Percentiles rank a stretch among this genome's conserved stretches.
Evolutionary conservation across 345 rosid species (phyloP).

Genomic region (Microthlaspi erraticum): DNA sequence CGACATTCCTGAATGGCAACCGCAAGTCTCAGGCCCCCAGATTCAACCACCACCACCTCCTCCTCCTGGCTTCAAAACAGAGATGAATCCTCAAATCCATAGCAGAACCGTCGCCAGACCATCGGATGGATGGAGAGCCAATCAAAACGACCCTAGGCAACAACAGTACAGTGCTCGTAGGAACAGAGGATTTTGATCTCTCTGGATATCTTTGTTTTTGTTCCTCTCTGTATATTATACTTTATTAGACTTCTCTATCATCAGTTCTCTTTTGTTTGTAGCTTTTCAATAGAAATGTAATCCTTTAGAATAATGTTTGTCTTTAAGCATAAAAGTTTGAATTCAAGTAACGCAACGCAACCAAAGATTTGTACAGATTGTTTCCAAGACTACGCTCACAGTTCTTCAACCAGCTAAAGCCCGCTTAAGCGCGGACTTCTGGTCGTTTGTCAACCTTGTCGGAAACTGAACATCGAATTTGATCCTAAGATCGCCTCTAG

Average conservation of each 20-base stretch:
- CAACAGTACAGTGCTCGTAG: constrained; percentile 40
- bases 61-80: constrained; percentile 2
- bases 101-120: constrained; percentile 32
- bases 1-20: constrained; percentile 96
- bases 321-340: background rate
- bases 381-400: background rate
- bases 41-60: constrained; percentile 2
- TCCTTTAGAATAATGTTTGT: constrained; percentile 23
- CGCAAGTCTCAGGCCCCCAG: constrained; percentile 48
- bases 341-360: constrained; percentile 12
- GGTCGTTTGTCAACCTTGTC: constrained; percentile 64
- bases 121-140: constrained; percentile 46
- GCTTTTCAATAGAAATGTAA: background rate
- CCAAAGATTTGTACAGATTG: constrained; percentile 32
- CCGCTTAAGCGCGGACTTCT: constrained; percentile 74
- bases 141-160: constrained; percentile 23
- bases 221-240: constrained; percentile 21
- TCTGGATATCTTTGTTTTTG: constrained; percentile 24
- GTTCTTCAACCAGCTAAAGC: constrained; percentile 59
- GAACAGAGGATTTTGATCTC: constrained; percentile 60
- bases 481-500: constrained; percentile 74
- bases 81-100: constrained; percentile 12
- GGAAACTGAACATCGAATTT: constrained; percentile 93
- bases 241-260: constrained; percentile 16
- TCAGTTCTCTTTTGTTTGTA: background rate